A percentile compares a stretch with the other conserved stretches of the same genome.
Conservation (phyloP, 208 protist species). For the Acanthamoeba healyi region DNA sequence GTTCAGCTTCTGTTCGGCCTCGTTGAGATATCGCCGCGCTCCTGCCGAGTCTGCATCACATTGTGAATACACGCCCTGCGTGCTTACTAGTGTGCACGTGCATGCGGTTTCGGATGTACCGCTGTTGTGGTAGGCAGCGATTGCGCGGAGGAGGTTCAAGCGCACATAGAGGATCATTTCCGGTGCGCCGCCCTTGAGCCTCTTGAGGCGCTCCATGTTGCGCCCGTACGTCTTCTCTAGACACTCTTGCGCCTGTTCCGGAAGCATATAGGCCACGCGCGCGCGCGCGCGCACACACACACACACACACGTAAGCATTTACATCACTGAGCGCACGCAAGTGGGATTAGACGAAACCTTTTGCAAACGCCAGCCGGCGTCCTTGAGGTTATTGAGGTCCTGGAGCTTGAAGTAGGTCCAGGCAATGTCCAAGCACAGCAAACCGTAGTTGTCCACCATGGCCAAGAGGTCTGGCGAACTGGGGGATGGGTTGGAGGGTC, state of each 20-base stretch:
- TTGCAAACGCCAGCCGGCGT: conserved; percentile 47
- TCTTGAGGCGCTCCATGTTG: conserved; percentile 52
- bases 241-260: neutral
- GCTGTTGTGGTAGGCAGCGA: conserved; percentile 21
- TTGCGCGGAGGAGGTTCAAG: conserved; percentile 7
- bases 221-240: conserved; percentile 47
- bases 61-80: neutral
- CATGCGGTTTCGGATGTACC: neutral
- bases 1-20: conserved; percentile 30
- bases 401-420: conserved; percentile 59
- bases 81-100: too few relatives aligned
- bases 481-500: neutral
- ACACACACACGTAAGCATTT: too few relatives aligned
- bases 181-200: conserved; percentile 32
- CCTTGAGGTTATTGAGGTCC: conserved; percentile 38
- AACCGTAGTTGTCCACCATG: conserved; percentile 52
- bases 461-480: conserved; percentile 27
- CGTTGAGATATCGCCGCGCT: neutral
- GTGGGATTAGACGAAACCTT: neutral
- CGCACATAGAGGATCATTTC: conserved; percentile 73
- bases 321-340: neutral
- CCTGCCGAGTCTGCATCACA: neutral
- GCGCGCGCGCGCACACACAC: too few relatives aligned
- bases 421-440: conserved; percentile 64
- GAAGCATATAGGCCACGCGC: too few relatives aligned